A percentile compares a stretch with the other conserved stretches of the same genome.
Evolutionary conservation across 805 yeast genomes (phyloP).

Genomic region (Barnettozyma californica): DNA sequence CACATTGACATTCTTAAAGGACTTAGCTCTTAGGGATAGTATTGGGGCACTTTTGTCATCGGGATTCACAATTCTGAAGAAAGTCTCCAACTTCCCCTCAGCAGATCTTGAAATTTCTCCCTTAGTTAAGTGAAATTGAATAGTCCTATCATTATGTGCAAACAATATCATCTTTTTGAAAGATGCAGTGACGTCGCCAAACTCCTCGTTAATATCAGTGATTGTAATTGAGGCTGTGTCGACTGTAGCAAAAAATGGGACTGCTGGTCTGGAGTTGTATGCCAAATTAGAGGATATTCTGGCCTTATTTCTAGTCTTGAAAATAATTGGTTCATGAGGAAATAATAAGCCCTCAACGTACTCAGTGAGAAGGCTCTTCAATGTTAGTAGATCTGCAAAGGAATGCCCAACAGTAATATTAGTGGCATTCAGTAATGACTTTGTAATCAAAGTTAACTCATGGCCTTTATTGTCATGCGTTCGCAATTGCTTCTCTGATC

Average conservation of each 20-base stretch:
- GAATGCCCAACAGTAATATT: conserved; percentile 27
- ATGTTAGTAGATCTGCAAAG: conserved; percentile 23
- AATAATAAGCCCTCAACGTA: conserved; percentile 10
- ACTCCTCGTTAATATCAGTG: conserved; percentile 21
- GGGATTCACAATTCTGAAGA: conserved; percentile 30
- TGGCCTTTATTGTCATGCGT: conserved; percentile 28
- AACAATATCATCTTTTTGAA: conserved; percentile 14
- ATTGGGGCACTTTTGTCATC: conserved; percentile 35
- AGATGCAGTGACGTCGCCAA: conserved; percentile 29
- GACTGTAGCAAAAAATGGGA: conserved; percentile 9
- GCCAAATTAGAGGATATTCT: conserved; percentile 18
- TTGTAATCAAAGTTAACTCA: conserved; percentile 21
- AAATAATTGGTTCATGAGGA: conserved; percentile 15
- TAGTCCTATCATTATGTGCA: conserved; percentile 13
- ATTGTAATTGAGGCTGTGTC: conserved; percentile 15
- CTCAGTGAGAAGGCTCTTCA: conserved; percentile 7
- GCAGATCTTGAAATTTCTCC: conserved; percentile 11
- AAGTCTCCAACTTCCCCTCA: conserved; percentile 20
- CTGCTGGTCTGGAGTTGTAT: conserved; percentile 17
- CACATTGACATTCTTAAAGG: conserved; percentile 34
- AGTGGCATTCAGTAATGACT: conserved; percentile 14
- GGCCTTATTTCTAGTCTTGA: conserved; percentile 22
- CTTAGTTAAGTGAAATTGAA: conserved; percentile 17
- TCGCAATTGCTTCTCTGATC: conserved; percentile 19
- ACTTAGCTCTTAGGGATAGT: conserved; percentile 33